These are phyloP conservation scores for Mentha longifolia DNA, from an alignment of 257 asterid species.

Conservation along the genomic window DNA sequence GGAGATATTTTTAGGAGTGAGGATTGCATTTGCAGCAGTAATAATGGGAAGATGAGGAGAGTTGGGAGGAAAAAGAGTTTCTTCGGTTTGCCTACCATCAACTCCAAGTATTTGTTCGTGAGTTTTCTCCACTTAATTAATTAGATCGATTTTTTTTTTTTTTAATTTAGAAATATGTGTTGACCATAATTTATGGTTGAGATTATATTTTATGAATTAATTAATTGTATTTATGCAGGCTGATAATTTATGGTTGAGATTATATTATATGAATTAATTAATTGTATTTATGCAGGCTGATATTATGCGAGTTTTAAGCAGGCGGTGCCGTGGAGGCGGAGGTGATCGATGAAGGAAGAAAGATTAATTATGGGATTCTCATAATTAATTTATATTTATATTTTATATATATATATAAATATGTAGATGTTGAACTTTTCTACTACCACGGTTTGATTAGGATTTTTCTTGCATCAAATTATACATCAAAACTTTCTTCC, in stretches of 20 bases:
- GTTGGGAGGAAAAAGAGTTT: slow-evolving; percentile 56
- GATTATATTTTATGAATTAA: neutral
- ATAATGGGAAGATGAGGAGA: slow-evolving; percentile 39
- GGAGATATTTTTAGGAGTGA: slow-evolving; percentile 41
- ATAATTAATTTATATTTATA: too few relatives aligned
- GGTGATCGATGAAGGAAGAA: slow-evolving; percentile 21
- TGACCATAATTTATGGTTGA: neutral
- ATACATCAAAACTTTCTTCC: neutral
- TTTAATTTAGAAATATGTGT: neutral
- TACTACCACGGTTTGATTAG: slow-evolving; percentile 4
- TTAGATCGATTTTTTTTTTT: neutral
- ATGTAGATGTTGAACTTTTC: too few relatives aligned
- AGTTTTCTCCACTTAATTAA: slow-evolving; percentile 7
- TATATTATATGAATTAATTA: too few relatives aligned
- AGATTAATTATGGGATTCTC: neutral
- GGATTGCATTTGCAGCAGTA: too few relatives aligned
- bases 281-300: slow-evolving; percentile 50
- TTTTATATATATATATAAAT: too few relatives aligned
- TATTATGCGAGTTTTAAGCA: slow-evolving; percentile 67
- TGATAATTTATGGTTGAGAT: too few relatives aligned
- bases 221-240: too few relatives aligned
- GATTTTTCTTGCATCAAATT: neutral
- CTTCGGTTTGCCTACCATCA: slow-evolving; percentile 46
- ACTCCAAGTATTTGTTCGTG: slow-evolving; percentile 56
- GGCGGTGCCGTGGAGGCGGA: slow-evolving; percentile 61